Evolutionary conservation across 306 rosid genomes (phyloP).

Genomic region (Prunus mongolica): DNA sequence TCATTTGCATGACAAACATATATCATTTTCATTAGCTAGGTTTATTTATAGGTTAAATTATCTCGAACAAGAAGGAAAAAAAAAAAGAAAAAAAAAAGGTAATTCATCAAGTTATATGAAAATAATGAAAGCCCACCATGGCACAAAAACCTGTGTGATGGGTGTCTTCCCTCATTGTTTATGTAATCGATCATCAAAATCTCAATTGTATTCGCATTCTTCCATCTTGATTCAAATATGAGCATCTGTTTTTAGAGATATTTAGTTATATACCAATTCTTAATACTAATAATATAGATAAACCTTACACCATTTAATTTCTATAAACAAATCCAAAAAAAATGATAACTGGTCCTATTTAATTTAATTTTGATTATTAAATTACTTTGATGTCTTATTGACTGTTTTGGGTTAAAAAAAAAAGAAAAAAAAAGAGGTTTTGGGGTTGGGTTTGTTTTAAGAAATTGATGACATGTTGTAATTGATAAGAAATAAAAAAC

Average conservation of each 20-base stretch:
- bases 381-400: too few species aligned
- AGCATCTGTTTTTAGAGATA: too few species aligned
- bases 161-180: conserved; percentile 5
- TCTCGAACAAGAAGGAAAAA: not conserved
- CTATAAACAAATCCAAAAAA: too few species aligned
- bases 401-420: too few species aligned
- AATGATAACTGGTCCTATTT: too few species aligned
- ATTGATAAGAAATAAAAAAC: too few species aligned
- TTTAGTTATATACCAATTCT: too few species aligned
- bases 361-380: too few species aligned
- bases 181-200: not conserved
- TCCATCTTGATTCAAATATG: not conserved
- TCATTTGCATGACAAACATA: not conserved
- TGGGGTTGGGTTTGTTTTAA: rapidly evolving
- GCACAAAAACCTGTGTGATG: conserved; percentile 4
- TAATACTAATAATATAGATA: too few species aligned
- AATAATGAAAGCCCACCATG: not conserved
- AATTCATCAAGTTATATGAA: not conserved
- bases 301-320: too few species aligned
- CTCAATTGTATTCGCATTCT: not conserved
- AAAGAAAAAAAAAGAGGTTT: too few species aligned
- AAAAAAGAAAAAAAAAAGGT: not conserved
- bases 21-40: not conserved
- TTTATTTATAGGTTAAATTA: not conserved
- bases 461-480: too few species aligned